phyloP scores from a whole-genome alignment of 139 green algal genomes.

The Closterium sp. region DNA sequence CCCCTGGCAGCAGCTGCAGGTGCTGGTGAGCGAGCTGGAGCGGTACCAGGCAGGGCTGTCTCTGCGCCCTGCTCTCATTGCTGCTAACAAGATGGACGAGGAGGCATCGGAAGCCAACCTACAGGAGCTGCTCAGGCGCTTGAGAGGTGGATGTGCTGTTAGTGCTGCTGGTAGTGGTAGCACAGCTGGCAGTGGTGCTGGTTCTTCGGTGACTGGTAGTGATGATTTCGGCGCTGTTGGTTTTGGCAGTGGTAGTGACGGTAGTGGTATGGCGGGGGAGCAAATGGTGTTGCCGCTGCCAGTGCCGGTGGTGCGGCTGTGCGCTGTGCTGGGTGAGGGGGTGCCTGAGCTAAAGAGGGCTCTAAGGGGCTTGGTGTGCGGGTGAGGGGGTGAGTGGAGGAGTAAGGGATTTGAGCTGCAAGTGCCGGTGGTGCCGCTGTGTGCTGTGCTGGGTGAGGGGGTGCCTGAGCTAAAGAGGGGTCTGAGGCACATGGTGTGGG shows the following conservation, averaged over 20 bases:
- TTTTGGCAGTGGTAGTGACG: no score
- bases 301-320: not conserved
- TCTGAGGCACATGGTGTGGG: not conserved
- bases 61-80: constrained; percentile 11
- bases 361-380: not conserved
- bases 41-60: constrained; percentile 30
- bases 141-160: not conserved
- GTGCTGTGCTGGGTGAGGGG: not conserved
- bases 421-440: not conserved
- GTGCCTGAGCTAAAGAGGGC: not conserved
- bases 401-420: no score
- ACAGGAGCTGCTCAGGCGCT: not conserved
- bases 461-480: not conserved
- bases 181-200: no score
- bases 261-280: no score
- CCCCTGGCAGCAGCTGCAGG: constrained; percentile 37
- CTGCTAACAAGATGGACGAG: constrained; percentile 55
- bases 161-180: no score
- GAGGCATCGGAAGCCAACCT: not conserved
- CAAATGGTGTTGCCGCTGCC: no score
- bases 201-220: no score
- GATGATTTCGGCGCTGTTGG: no score
- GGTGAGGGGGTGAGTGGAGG: no score
- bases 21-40: constrained; percentile 45
- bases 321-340: not conserved